phyloP scores from a whole-genome alignment of 805 yeast species.

The Metschnikowia chrysomelidarum region DNA sequence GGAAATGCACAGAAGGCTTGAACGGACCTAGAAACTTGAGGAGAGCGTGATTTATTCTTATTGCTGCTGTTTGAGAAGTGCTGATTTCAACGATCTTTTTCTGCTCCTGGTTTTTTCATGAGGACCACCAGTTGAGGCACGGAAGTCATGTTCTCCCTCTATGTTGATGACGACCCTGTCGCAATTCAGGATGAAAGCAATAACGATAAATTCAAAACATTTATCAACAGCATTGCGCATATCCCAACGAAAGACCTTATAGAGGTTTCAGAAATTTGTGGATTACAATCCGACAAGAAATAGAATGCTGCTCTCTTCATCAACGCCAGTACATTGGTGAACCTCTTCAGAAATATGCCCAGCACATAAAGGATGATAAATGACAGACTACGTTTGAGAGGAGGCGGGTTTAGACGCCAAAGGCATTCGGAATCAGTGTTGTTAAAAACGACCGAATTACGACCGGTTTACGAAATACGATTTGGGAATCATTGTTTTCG shows the following conservation, averaged over 20 bases:
- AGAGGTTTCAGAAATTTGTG: constrained; percentile 1
- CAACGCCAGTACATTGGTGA: constrained; percentile 2
- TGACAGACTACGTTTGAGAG: not conserved
- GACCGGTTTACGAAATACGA: too few species aligned
- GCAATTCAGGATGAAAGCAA: not conserved
- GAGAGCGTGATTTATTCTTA: constrained; percentile 1
- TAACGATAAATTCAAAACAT: not conserved
- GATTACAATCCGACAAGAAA: constrained; percentile 1
- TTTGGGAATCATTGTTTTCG: too few species aligned
- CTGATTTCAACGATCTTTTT: not conserved
- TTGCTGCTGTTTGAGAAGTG: not conserved
- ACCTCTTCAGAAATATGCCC: not conserved
- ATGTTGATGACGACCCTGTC: constrained; percentile 1
- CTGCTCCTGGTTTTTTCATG: constrained; percentile 1
- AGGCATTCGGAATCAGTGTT: too few species aligned
- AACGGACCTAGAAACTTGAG: constrained; percentile 4
- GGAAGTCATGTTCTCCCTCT: not conserved
- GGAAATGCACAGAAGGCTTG: constrained; percentile 4
- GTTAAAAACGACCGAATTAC: too few species aligned
- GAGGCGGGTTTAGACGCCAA: not conserved
- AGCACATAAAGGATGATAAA: not conserved
- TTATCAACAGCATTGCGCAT: not conserved
- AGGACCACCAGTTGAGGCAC: not conserved
- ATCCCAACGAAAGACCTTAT: constrained; percentile 2
- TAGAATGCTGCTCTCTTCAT: not conserved